A percentile compares a stretch with the other conserved stretches of the same genome.
phyloP scores from a whole-genome alignment of 1,284 basidiomycete species.

The Boletus mariae region DNA sequence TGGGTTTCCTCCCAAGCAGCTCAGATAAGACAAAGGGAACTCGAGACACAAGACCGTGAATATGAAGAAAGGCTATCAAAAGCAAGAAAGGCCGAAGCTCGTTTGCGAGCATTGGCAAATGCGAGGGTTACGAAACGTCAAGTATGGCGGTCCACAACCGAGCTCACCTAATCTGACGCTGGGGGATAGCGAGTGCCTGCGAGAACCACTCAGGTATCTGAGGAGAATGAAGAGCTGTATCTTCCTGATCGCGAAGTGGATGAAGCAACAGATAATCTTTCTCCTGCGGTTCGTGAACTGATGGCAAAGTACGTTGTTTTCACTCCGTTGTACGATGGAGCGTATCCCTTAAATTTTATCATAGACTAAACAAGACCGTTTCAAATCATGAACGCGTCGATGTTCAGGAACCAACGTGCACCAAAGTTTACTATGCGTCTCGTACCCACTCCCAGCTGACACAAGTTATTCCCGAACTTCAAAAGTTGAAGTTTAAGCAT shows the following conservation, averaged over 20 bases:
- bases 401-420: constrained; percentile 55
- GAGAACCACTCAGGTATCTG: constrained; percentile 1
- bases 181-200: constrained; percentile 22
- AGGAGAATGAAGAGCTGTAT: constrained; percentile 52
- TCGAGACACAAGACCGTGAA: constrained; percentile 64
- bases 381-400: constrained; percentile 18
- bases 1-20: constrained; percentile 83
- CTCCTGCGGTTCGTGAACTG: constrained; percentile 74
- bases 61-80: constrained; percentile 56
- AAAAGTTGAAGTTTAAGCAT: constrained; percentile 55
- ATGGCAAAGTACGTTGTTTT: constrained; percentile 65
- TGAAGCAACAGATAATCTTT: constrained; percentile 59
- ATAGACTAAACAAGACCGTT: constrained; percentile 15
- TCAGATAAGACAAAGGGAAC: constrained; percentile 57
- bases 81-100: constrained; percentile 62
- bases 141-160: constrained; percentile 37
- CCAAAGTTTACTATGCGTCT: constrained; percentile 90
- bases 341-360: neutral
- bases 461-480: constrained; percentile 86
- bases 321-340: neutral
- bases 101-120: constrained; percentile 52
- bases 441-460: constrained; percentile 94
- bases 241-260: constrained; percentile 52
- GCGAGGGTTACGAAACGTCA: constrained; percentile 57
- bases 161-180: constrained; percentile 10